These are phyloP conservation scores for Calamus simplicifolius DNA, from an alignment of 176 grass and related monocot species.

Conservation along the genomic window DNA sequence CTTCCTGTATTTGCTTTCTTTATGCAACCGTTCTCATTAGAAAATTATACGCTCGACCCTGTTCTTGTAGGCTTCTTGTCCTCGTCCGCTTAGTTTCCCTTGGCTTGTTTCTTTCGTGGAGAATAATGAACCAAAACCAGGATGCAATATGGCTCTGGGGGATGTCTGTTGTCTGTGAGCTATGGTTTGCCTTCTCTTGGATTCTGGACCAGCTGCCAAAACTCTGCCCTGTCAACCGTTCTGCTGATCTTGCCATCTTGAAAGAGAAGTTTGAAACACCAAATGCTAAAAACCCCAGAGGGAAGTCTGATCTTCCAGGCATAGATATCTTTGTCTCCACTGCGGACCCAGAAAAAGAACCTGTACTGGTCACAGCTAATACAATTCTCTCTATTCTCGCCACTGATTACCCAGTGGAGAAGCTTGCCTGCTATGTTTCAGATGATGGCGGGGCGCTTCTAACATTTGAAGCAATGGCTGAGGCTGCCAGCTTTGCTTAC, in stretches of 20 bases:
- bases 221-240: conserved; percentile 78
- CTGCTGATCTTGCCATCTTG: conserved; percentile 75
- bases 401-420: conserved; percentile 88
- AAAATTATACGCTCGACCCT: not conserved
- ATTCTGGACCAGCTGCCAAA: conserved; percentile 94
- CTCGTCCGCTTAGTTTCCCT: conserved; percentile 63
- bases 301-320: conserved; percentile 84
- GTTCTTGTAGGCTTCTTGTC: conserved; percentile 54
- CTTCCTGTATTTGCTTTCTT: no score
- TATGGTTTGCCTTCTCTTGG: conserved; percentile 98
- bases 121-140: conserved; percentile 69
- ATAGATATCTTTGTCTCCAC: conserved; percentile 88
- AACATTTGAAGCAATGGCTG: conserved; percentile 96
- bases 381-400: conserved; percentile 94
- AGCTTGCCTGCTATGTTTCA: conserved; percentile 87
- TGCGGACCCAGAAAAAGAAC: conserved; percentile 88
- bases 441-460: conserved; percentile 94
- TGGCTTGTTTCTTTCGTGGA: conserved; percentile 78
- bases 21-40: not conserved
- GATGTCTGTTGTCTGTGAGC: conserved; percentile 86
- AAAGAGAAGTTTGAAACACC: conserved; percentile 89
- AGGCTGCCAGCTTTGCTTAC: conserved; percentile 87
- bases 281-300: conserved; percentile 59
- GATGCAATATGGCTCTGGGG: conserved; percentile 92
- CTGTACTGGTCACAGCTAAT: conserved; percentile 86